Base-by-base conservation (phyloP, 2,329 filamentous ascomycete species). In the Didymella glomerata region DNA sequence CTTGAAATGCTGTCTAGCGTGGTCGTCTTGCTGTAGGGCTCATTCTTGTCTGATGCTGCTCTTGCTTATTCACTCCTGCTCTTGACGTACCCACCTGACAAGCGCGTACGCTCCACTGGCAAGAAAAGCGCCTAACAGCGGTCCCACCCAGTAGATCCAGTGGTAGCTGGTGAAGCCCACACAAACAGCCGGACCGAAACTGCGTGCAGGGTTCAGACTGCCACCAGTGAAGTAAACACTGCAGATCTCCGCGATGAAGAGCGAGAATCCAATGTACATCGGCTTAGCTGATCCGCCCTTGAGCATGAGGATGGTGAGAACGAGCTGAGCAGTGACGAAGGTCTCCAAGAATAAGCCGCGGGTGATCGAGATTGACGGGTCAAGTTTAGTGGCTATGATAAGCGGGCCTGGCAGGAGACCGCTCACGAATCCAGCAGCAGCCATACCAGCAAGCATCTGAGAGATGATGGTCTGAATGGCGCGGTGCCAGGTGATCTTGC, bases 251-350 rank as follows among this genome's bases (percentile, higher is more conserved):
- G 79, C 78, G 49, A 91, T 82, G 74, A 92, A 92, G 57, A 92
- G 82, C 0, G 88, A 82, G 11, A 90, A 75, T 1, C 90, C 90
- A 66, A 93, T 90, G 11, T 87, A 88, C 14, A 92, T 78, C 0
- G 90, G 89, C 78, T 92, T 91, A 69, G 90, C 86, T 14, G 60
- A 48, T 22, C 67, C 63, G 9, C 85, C 84, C 0, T 88, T 88
- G 28, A 91, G 79, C 84, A 91, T 88, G 22, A 76, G 65, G 46
- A 77, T 75, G 11, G 71, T 71, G 18, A 77, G 66, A 22, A 78
- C 62, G 14, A 78, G 66, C 48, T 76, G 70, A 1, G 73, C 67
- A 1, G 75, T 77, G 18, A 76, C 64, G 30, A 77, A 74, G 14
- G 68, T 65, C 46, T 74, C 70, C 24, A 72, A 53, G 24, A 75